Conservation (phyloP, 257 asterid species). For the Solanum lignicaule region DNA sequence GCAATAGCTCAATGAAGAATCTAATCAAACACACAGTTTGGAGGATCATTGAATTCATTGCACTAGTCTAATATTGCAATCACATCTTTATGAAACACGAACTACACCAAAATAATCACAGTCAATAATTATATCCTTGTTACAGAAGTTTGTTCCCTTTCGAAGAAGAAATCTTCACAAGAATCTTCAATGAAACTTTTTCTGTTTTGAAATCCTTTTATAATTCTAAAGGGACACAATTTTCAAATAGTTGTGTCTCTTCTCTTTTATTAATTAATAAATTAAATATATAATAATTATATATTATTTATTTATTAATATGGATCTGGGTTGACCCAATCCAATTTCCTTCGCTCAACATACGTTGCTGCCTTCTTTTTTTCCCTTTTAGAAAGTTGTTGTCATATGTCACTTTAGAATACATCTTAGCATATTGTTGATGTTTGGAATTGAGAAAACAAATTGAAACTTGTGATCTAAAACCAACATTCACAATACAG, state of each 20-base stretch:
- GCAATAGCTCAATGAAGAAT: background rate
- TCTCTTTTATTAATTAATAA: background rate
- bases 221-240: background rate
- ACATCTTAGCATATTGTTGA: background rate
- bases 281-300: too few relatives aligned
- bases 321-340: background rate
- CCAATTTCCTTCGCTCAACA: background rate
- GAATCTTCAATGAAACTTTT: background rate
- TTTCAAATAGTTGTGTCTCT: background rate
- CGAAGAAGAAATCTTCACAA: background rate
- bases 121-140: background rate
- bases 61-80: background rate
- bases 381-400: background rate
- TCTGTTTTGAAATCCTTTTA: background rate
- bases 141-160: background rate
- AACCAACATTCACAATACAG: background rate
- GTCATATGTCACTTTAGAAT: background rate
- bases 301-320: too few relatives aligned
- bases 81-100: background rate
- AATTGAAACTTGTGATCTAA: background rate
- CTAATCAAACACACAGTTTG: background rate
- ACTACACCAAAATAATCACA: background rate
- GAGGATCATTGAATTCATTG: background rate
- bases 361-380: background rate
- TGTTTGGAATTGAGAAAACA: background rate